Evolutionary conservation across 2,329 filamentous ascomycete genomes (phyloP).

Genomic region (Talaromyces sp.): DNA sequence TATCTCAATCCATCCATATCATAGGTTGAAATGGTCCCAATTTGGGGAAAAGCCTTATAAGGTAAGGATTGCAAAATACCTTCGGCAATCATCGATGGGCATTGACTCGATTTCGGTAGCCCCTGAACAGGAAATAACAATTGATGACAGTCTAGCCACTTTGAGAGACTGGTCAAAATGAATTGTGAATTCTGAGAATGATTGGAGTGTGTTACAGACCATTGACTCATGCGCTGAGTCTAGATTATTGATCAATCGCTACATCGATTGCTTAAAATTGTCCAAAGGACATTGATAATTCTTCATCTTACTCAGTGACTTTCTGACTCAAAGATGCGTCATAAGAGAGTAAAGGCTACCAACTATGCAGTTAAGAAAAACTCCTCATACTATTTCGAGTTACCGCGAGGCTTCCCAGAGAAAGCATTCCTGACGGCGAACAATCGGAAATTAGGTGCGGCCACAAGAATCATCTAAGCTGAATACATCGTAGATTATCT

Average conservation of each 20-base stretch:
- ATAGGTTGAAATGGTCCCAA: conserved; percentile 12
- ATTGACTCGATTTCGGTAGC: conserved; percentile 8
- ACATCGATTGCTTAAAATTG: not conserved
- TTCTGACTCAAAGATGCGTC: conserved; percentile 8
- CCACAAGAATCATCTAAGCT: conserved; percentile 14
- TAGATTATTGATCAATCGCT: not conserved
- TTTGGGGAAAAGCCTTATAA: not conserved
- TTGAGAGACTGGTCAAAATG: not conserved
- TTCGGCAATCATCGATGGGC: conserved; percentile 12
- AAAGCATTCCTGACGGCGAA: conserved; percentile 13
- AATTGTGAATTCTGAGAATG: not conserved
- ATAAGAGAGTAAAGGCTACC: conserved; percentile 9
- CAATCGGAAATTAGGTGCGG: conserved; percentile 20
- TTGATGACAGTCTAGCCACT: not conserved
- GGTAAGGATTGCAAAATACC: conserved; percentile 6
- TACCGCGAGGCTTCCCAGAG: conserved; percentile 6
- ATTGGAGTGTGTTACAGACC: not conserved
- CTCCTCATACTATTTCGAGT: conserved; percentile 11
- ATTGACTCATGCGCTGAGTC: not conserved
- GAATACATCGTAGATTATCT: not conserved
- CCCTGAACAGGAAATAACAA: not conserved
- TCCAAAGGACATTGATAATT: not conserved
- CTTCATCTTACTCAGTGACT: not conserved
- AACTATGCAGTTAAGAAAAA: not conserved
- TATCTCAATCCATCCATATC: conserved; percentile 31